Conservation (phyloP, 1,139 yeast species). For the Zygoascus hellenicus region DNA sequence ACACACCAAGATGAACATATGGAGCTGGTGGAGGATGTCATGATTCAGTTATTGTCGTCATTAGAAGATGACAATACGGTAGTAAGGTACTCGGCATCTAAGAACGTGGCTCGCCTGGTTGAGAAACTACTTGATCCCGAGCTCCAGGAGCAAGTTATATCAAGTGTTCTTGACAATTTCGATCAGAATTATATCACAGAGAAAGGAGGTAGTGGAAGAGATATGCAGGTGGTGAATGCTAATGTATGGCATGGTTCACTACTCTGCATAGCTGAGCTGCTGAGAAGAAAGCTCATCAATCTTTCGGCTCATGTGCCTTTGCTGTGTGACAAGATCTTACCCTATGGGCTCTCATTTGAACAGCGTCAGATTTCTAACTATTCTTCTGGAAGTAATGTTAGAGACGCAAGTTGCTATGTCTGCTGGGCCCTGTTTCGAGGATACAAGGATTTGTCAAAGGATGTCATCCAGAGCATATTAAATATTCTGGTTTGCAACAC, state of each 20-base stretch:
- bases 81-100: conserved; percentile 43
- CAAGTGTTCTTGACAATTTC: conserved; percentile 29
- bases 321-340: conserved; percentile 30
- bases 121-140: conserved; percentile 26
- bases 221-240: conserved; percentile 28
- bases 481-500: conserved; percentile 44
- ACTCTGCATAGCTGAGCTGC: conserved; percentile 42
- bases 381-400: conserved; percentile 58
- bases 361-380: conserved; percentile 43
- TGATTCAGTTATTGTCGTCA: conserved; percentile 33
- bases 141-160: conserved; percentile 34
- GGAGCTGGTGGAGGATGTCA: conserved; percentile 38
- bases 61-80: conserved; percentile 37
- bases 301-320: conserved; percentile 21
- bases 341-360: conserved; percentile 46
- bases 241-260: conserved; percentile 43
- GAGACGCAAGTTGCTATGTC: conserved; percentile 82
- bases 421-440: conserved; percentile 57
- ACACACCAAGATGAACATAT: conserved; percentile 13
- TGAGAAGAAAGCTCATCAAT: conserved; percentile 31
- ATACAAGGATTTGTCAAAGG: conserved; percentile 31
- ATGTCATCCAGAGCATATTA: conserved; percentile 22
- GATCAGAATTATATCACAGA: conserved; percentile 21
- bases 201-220: conserved; percentile 8
- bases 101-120: conserved; percentile 41